A percentile compares a stretch with the other conserved stretches of the same genome.
Evolutionary conservation across 345 rosid genomes (phyloP).

Genomic region (Hypericum perforatum): DNA sequence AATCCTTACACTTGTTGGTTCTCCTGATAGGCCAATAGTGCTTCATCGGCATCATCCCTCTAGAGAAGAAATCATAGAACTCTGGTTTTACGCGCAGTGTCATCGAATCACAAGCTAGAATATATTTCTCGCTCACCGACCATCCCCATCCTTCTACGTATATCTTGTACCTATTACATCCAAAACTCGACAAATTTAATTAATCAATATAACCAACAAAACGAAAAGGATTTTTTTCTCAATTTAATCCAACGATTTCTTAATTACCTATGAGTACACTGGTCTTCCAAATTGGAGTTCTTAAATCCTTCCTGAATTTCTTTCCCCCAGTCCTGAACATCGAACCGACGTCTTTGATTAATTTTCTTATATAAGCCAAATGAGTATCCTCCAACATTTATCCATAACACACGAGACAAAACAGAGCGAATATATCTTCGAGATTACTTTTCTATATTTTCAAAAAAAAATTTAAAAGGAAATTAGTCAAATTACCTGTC

Average conservation of each 20-base stretch:
- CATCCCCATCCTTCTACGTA: slow-evolving; percentile 30
- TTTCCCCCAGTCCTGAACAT: slow-evolving; percentile 26
- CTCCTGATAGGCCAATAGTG: slow-evolving; percentile 31
- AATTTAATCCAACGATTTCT: not conserved
- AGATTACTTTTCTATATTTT: not conserved
- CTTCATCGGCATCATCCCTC: slow-evolving; percentile 24
- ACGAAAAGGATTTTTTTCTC: too few species aligned
- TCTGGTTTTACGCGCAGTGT: slow-evolving; percentile 18
- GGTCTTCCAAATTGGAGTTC: slow-evolving; percentile 32
- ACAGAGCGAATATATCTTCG: too few species aligned
- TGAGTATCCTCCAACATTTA: too few species aligned
- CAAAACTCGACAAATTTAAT: too few species aligned
- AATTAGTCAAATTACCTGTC: too few species aligned
- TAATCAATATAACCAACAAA: not conserved
- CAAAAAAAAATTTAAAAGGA: too few species aligned
- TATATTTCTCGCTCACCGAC: slow-evolving; percentile 37
- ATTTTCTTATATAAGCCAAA: too few species aligned
- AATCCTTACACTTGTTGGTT: slow-evolving; percentile 12
- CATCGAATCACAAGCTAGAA: slow-evolving; percentile 29
- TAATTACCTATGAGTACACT: slow-evolving; percentile 40
- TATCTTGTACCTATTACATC: slow-evolving; percentile 20
- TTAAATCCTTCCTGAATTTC: slow-evolving; percentile 24
- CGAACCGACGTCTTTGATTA: too few species aligned
- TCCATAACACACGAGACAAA: not conserved
- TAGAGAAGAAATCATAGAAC: slow-evolving; percentile 25